These are phyloP conservation scores for Acanthamoeba royreba DNA, from an alignment of 208 protist species.

Conservation along the genomic window DNA sequence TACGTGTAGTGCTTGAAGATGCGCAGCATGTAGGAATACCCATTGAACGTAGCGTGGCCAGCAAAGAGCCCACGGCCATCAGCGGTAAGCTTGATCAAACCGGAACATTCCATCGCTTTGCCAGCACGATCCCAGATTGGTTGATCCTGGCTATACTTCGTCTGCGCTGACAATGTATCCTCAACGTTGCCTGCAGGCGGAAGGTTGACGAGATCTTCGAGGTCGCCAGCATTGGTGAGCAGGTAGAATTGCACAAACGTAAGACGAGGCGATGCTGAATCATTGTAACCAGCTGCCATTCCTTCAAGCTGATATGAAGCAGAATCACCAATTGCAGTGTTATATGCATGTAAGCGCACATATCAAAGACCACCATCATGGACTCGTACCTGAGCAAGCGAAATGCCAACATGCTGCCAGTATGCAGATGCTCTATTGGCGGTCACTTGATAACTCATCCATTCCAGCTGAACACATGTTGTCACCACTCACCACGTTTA, in stretches of 20 bases:
- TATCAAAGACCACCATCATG: too few relatives aligned
- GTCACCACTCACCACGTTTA: neutral
- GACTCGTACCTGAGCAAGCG: neutral
- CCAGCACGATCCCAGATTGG: neutral
- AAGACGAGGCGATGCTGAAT: neutral
- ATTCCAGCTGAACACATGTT: neutral
- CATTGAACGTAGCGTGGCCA: slow-evolving; percentile 64
- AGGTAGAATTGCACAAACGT: neutral
- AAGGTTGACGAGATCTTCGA: slow-evolving; percentile 40
- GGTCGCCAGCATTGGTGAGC: neutral
- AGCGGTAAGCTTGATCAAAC: slow-evolving; percentile 62
- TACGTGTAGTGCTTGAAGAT: slow-evolving; percentile 71
- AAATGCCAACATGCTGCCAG: slow-evolving; percentile 20
- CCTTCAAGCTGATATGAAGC: neutral
- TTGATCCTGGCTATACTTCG: neutral
- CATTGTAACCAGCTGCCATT: slow-evolving; percentile 18
- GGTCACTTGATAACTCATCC: neutral
- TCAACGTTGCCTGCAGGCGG: neutral
- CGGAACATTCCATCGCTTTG: slow-evolving; percentile 58
- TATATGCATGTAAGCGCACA: neutral
- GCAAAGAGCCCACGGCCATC: slow-evolving; percentile 65
- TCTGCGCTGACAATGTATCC: neutral
- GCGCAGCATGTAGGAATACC: slow-evolving; percentile 56
- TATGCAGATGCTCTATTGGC: neutral
- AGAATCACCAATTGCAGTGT: neutral